phyloP scores from a whole-genome alignment of 2,329 filamentous ascomycete species.

The Microdochium nivale region DNA sequence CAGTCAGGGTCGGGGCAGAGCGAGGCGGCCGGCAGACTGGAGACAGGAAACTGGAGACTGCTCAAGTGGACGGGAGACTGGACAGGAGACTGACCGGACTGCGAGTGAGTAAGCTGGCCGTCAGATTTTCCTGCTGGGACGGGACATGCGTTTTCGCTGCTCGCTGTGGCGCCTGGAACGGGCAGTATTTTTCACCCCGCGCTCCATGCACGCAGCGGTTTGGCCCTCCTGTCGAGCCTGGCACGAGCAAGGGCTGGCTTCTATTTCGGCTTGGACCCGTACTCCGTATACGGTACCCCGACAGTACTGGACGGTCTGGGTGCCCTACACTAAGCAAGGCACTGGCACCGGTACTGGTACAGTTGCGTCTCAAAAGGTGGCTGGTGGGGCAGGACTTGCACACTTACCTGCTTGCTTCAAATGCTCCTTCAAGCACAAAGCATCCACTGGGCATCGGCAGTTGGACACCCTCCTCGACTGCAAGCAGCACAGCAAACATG shows the following conservation, averaged over 20 bases:
- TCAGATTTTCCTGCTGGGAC: background rate
- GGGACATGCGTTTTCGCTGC: background rate
- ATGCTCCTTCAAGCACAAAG: background rate
- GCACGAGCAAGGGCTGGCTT: too few species aligned
- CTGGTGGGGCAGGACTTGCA: background rate
- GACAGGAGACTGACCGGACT: background rate
- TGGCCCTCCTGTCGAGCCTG: too few species aligned
- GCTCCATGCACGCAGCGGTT: background rate
- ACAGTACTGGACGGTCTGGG: too few species aligned
- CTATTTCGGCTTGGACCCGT: too few species aligned
- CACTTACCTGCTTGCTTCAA: background rate
- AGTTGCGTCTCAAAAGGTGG: background rate
- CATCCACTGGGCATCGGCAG: too few species aligned
- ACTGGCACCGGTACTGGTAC: too few species aligned
- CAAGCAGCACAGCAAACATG: too few species aligned
- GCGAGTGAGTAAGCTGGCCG: background rate
- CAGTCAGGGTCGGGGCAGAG: background rate
- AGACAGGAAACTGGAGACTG: too few species aligned
- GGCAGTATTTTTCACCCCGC: constrained; percentile 1
- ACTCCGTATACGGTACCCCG: too few species aligned
- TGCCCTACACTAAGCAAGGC: too few species aligned
- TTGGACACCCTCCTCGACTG: too few species aligned
- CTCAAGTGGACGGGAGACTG: background rate
- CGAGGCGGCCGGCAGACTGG: background rate
- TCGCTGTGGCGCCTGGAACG: background rate